Conservation (phyloP, 164 flowering plant species). For the Vitis rupestris region DNA sequence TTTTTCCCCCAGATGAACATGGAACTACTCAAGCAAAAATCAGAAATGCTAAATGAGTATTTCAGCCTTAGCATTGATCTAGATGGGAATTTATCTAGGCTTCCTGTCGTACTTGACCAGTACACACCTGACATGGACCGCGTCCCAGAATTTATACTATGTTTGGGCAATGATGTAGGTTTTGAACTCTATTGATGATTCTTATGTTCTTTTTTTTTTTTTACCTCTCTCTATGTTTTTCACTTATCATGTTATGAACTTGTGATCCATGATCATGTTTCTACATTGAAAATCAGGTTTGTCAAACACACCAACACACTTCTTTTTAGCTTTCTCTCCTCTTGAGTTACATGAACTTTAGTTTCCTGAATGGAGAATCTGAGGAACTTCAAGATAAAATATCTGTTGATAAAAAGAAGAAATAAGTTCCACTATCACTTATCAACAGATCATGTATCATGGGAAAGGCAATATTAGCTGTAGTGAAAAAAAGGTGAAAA, state of each 20-base stretch:
- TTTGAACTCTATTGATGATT: background rate
- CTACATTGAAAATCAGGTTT: no score
- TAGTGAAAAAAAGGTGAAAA: no score
- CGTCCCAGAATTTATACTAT: slow-evolving; percentile 76
- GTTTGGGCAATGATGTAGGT: slow-evolving; percentile 88
- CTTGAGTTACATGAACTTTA: no score
- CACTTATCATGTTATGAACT: background rate
- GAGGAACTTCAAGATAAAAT: no score
- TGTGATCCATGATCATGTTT: no score
- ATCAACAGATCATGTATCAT: no score
- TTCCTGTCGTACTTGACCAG: slow-evolving; percentile 89
- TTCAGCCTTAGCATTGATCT: slow-evolving; percentile 71
- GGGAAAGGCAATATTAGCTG: no score
- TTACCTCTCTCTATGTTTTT: background rate
- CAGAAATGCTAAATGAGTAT: slow-evolving; percentile 80
- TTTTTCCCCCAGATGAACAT: slow-evolving; percentile 62
- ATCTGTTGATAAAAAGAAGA: no score
- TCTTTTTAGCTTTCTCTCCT: no score
- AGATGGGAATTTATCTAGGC: slow-evolving; percentile 72
- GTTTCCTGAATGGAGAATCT: no score
- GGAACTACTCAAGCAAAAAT: slow-evolving; percentile 71
- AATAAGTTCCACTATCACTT: no score
- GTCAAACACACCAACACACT: no score
- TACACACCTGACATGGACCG: slow-evolving; percentile 95
- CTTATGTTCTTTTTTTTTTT: background rate